A percentile compares a stretch with the other conserved stretches of the same genome.
Conservation (phyloP, 306 rosid species). For the Pyrus betulifolia region DNA sequence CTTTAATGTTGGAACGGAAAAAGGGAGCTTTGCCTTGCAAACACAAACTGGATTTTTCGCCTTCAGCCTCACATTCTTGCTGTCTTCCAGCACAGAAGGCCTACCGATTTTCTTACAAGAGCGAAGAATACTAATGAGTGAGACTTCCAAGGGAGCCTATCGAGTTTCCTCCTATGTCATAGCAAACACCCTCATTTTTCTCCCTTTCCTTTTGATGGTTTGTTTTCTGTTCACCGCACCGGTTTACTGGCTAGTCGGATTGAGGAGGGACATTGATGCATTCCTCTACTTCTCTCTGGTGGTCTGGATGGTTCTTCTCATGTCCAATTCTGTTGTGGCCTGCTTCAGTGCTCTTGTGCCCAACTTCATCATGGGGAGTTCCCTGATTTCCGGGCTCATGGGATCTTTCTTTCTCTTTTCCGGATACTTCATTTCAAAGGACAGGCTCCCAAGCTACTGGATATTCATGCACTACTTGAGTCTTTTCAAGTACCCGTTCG, state of each 20-base stretch:
- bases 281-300: conserved; percentile 49
- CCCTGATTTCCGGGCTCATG: conserved; percentile 84
- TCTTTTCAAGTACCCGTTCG: conserved; percentile 94
- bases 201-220: conserved; percentile 46
- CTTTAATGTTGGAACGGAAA: conserved; percentile 30
- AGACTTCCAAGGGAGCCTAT: conserved; percentile 48
- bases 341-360: conserved; percentile 95
- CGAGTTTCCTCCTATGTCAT: conserved; percentile 48
- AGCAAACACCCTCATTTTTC: conserved; percentile 36
- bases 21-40: conserved; percentile 24
- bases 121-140: conserved; percentile 37
- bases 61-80: conserved; percentile 57
- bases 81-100: conserved; percentile 51
- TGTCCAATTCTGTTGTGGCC: conserved; percentile 85
- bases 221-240: conserved; percentile 33
- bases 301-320: conserved; percentile 47
- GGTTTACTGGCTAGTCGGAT: conserved; percentile 46
- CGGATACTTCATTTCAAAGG: conserved; percentile 84
- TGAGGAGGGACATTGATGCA: conserved; percentile 19
- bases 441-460: conserved; percentile 81
- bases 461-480: conserved; percentile 82
- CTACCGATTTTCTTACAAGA: conserved; percentile 52
- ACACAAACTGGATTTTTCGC: conserved; percentile 48
- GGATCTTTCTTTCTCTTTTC: conserved; percentile 95
- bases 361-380: conserved; percentile 82